These are phyloP conservation scores for Candida verbasci DNA, from an alignment of 805 yeast genomes.

Conservation along the genomic window DNA sequence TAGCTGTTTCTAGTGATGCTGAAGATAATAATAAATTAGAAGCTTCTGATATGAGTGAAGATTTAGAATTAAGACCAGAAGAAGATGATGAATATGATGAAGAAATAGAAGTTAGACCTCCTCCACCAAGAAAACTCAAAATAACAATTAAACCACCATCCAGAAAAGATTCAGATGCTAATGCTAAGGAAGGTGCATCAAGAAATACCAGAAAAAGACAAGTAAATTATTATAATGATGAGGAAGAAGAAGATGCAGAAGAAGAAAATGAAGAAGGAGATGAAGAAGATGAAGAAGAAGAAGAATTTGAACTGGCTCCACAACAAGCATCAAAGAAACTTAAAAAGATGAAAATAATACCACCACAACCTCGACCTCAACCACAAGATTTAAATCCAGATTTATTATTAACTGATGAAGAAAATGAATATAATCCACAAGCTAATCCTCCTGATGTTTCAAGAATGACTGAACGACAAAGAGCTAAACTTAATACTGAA, in stretches of 20 bases:
- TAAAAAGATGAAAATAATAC: slow-evolving; percentile 8
- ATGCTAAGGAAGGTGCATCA: slow-evolving; percentile 7
- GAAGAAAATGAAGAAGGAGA: slow-evolving; percentile 23
- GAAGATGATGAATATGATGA: slow-evolving; percentile 14
- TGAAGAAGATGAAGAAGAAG: slow-evolving; percentile 10
- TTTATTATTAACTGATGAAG: slow-evolving; percentile 36
- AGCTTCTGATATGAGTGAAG: slow-evolving; percentile 35
- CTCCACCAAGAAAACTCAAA: slow-evolving; percentile 4
- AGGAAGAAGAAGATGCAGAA: no score
- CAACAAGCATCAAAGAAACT: neutral
- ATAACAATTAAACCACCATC: slow-evolving; percentile 10
- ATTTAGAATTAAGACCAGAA: slow-evolving; percentile 29
- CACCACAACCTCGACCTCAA: slow-evolving; percentile 18
- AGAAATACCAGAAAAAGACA: slow-evolving; percentile 34
- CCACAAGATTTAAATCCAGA: slow-evolving; percentile 34
- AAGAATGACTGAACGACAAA: slow-evolving; percentile 54
- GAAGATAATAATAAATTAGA: slow-evolving; percentile 19
- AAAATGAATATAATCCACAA: slow-evolving; percentile 39
- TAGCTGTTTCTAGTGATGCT: slow-evolving; percentile 16
- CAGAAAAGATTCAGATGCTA: neutral
- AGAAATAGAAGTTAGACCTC: slow-evolving; percentile 8
- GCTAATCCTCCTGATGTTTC: slow-evolving; percentile 40
- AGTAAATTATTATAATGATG: slow-evolving; percentile 30
- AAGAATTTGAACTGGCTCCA: no score
- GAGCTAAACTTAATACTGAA: slow-evolving; percentile 34